A percentile compares a stretch with the other conserved stretches of the same genome.
Conservation (phyloP, 2,329 filamentous ascomycete species). For the Ophiostoma sp. region DNA sequence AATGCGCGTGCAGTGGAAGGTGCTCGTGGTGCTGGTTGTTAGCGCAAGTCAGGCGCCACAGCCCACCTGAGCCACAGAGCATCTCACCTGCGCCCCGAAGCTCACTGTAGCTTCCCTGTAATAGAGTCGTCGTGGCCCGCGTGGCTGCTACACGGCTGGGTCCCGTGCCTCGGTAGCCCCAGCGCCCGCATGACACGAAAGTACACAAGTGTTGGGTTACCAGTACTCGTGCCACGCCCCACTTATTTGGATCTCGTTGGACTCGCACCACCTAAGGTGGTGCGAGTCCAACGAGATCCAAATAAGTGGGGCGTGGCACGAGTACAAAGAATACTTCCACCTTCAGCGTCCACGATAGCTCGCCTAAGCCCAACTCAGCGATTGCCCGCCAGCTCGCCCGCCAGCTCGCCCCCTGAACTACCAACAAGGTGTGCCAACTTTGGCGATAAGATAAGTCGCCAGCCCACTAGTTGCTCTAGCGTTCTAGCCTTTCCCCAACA, state of each 20-base stretch:
- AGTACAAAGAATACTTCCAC: neutral
- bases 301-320: no score
- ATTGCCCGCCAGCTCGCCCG: neutral
- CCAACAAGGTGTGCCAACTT: neutral
- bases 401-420: neutral
- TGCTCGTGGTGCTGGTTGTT: neutral
- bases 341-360: neutral
- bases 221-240: no score
- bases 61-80: slow-evolving; percentile 21
- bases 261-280: no score
- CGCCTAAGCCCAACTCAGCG: neutral
- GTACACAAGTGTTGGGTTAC: neutral
- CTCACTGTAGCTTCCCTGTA: slow-evolving; percentile 7
- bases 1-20: neutral
- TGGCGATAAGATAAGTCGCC: slow-evolving; percentile 22
- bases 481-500: slow-evolving; percentile 25
- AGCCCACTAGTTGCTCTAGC: neutral
- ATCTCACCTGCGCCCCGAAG: neutral
- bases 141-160: neutral
- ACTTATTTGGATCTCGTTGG: no score
- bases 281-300: no score
- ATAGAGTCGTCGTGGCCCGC: neutral
- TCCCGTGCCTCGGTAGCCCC: slow-evolving; percentile 11
- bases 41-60: slow-evolving; percentile 25
- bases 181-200: neutral